phyloP scores from a whole-genome alignment of 2,329 filamentous ascomycete genomes.

The Neofusicoccum ribis region DNA sequence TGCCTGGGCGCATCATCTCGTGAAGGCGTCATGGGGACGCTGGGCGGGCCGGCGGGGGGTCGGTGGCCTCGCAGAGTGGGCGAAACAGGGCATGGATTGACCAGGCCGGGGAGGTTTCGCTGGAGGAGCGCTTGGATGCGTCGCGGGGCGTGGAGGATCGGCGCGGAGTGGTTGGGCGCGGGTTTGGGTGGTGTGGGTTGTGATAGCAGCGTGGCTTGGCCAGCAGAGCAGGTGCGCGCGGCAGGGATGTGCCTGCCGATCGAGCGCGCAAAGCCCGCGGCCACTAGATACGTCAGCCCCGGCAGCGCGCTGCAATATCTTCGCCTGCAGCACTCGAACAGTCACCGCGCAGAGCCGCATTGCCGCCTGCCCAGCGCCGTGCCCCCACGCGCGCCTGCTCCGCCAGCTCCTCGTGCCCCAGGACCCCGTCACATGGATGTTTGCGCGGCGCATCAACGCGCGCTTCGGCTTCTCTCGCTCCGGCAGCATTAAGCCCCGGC shows the following conservation, averaged over 20 bases:
- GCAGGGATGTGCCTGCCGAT: conserved; percentile 20
- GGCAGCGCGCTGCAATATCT: too few species aligned
- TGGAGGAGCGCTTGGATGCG: conserved; percentile 6
- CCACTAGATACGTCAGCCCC: conserved; percentile 12
- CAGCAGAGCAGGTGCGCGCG: conserved; percentile 13
- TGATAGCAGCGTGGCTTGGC: conserved; percentile 18
- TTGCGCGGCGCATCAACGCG: not conserved
- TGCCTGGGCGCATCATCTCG: conserved; percentile 40
- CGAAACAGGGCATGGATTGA: conserved; percentile 20
- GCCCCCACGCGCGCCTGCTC: not conserved
- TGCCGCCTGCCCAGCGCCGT: not conserved
- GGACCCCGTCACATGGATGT: not conserved
- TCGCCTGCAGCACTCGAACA: not conserved
- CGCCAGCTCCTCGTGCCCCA: not conserved
- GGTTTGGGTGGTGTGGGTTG: conserved; percentile 6
- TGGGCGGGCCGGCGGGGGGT: conserved; percentile 6
- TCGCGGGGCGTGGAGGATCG: conserved; percentile 10
- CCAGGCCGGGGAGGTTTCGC: not conserved
- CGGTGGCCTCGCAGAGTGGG: conserved; percentile 15
- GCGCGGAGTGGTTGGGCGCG: not conserved
- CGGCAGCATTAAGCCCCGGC: conserved; percentile 1
- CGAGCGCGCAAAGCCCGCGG: conserved; percentile 2
- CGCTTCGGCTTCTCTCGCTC: not conserved
- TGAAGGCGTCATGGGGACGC: conserved; percentile 41
- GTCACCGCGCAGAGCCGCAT: not conserved